Evolutionary conservation across 352 stramenopile species (phyloP).

Genomic region (Thraustotheca clavata): DNA sequence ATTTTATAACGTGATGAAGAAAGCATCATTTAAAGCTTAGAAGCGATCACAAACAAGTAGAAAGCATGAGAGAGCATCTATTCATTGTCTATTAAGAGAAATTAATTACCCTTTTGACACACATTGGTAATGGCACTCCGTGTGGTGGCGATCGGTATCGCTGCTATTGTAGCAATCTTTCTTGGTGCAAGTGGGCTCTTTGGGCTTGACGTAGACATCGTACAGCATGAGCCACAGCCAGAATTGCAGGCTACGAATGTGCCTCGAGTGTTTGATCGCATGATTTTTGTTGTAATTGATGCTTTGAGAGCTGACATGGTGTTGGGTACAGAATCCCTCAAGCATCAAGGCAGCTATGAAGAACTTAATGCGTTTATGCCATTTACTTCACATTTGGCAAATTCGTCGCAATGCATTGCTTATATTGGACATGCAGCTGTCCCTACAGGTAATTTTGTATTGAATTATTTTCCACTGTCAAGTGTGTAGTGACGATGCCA

Average conservation of each 20-base stretch:
- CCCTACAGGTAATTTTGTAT: constrained; percentile 36
- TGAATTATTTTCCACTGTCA: constrained; percentile 5
- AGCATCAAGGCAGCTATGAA: constrained; percentile 25
- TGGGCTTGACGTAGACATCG: constrained; percentile 47
- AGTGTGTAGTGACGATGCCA: constrained; percentile 67
- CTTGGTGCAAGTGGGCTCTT: constrained; percentile 46
- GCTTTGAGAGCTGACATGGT: constrained; percentile 84
- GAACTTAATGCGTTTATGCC: constrained; percentile 55
- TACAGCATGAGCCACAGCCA: constrained; percentile 20
- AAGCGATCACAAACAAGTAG: no score
- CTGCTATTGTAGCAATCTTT: constrained; percentile 36
- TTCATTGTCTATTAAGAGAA: no score
- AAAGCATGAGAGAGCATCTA: no score
- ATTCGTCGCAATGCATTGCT: constrained; percentile 38
- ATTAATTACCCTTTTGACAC: no score
- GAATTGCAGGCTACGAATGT: background rate
- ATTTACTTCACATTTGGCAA: constrained; percentile 46
- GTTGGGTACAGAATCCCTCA: constrained; percentile 47
- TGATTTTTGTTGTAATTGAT: constrained; percentile 84
- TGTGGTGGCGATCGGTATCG: constrained; percentile 26
- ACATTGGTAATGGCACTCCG: no score
- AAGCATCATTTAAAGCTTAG: no score
- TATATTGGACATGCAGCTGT: constrained; percentile 77
- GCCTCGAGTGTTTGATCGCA: constrained; percentile 43
- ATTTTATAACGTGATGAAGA: no score